Evolutionary conservation across 768 basidiomycete species (phyloP).

Genomic region (Tulasnella sp.): DNA sequence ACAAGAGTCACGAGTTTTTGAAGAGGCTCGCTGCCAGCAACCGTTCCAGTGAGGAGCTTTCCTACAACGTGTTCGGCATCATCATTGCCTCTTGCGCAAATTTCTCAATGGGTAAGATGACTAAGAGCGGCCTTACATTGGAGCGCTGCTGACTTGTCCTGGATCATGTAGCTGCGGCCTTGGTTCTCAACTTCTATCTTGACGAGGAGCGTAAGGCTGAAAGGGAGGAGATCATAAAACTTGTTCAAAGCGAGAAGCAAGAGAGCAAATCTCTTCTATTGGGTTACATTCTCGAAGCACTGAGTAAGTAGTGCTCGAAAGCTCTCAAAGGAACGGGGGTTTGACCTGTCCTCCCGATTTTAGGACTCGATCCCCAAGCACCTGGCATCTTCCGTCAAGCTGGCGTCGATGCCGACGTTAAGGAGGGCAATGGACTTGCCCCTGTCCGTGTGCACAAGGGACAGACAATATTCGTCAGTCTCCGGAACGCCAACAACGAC

Average conservation of each 20-base stretch:
- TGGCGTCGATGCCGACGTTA: conserved; percentile 13
- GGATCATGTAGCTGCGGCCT: conserved; percentile 28
- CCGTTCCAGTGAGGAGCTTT: conserved; percentile 55
- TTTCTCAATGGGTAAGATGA: conserved; percentile 58
- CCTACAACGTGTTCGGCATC: conserved; percentile 68
- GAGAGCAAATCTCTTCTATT: conserved; percentile 38
- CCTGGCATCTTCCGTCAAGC: conserved; percentile 23
- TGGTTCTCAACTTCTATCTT: conserved; percentile 60
- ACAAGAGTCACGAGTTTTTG: conserved; percentile 7
- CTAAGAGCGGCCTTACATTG: conserved; percentile 30
- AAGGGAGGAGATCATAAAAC: conserved; percentile 39
- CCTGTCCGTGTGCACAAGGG: conserved; percentile 9
- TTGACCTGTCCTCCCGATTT: background rate
- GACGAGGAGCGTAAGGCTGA: conserved; percentile 42
- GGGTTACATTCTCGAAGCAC: conserved; percentile 52
- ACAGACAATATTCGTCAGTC: conserved; percentile 19
- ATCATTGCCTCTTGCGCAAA: conserved; percentile 67
- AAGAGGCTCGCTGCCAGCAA: conserved; percentile 50
- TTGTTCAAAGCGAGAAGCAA: conserved; percentile 33
- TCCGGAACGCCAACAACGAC: conserved; percentile 15
- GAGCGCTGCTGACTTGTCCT: background rate
- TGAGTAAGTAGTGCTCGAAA: conserved; percentile 29
- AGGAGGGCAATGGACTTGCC: background rate
- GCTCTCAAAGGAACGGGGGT: background rate
- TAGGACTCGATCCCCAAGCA: conserved; percentile 28